Percentiles rank a stretch among this genome's conserved stretches.
These are phyloP conservation scores for Penicillium silybi DNA, from an alignment of 495 filamentous ascomycete species.

Conservation along the genomic window DNA sequence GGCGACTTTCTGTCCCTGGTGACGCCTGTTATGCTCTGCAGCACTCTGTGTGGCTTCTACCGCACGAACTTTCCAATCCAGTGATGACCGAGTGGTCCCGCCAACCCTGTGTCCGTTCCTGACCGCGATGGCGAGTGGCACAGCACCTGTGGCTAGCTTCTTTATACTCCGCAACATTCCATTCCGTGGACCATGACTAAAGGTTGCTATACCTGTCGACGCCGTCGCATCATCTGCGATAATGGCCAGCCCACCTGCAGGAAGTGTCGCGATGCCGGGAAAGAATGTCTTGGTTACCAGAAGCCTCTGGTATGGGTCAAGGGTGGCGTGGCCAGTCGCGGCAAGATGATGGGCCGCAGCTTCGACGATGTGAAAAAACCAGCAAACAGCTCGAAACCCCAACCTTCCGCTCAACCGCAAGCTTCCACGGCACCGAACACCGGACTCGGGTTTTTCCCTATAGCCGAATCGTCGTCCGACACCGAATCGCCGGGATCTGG, in stretches of 20 bases:
- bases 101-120: constrained; percentile 7
- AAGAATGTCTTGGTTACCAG: constrained; percentile 61
- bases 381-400: not conserved
- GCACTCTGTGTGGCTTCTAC: not conserved
- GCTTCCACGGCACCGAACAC: not conserved
- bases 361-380: constrained; percentile 35
- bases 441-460: constrained; percentile 9
- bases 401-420: not conserved
- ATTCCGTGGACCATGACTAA: constrained; percentile 37
- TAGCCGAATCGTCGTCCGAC: constrained; percentile 19
- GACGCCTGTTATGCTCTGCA: not conserved
- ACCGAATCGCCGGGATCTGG: constrained; percentile 18
- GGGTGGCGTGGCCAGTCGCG: constrained; percentile 46
- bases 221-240: constrained; percentile 53
- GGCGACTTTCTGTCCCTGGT: not conserved
- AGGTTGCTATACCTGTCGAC: constrained; percentile 49
- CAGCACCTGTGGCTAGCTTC: constrained; percentile 16
- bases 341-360: constrained; percentile 50
- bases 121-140: constrained; percentile 27
- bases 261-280: constrained; percentile 60
- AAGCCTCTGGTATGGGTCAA: constrained; percentile 51
- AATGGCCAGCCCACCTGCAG: constrained; percentile 60
- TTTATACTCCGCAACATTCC: constrained; percentile 11
- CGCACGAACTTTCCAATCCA: not conserved
- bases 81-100: constrained; percentile 14